phyloP scores from a whole-genome alignment of 176 grass and related monocot genomes.

The Bothriochloa decipiens region DNA sequence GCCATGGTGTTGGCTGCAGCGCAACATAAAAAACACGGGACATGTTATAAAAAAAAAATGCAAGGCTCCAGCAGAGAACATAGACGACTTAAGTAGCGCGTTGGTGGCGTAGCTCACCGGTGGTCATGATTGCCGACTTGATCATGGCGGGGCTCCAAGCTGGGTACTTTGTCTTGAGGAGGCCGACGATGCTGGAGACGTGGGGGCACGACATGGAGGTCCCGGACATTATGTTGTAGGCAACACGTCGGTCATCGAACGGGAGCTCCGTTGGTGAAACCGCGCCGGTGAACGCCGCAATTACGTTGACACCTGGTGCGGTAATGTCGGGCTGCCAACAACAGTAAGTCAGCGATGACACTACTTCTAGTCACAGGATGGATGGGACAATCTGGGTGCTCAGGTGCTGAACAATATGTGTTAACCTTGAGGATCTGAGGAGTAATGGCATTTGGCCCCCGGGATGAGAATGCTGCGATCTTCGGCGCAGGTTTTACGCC shows the following conservation, averaged over 20 bases:
- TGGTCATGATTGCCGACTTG: conserved; percentile 87
- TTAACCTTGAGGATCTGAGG: conserved; percentile 60
- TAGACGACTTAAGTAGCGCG: background rate
- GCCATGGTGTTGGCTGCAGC: conserved; percentile 47
- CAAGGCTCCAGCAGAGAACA: background rate
- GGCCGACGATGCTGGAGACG: conserved; percentile 53
- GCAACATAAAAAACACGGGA: background rate
- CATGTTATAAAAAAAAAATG: background rate
- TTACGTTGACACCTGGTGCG: conserved; percentile 61
- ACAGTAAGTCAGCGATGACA: background rate
- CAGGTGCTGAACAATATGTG: background rate
- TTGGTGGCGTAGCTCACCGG: conserved; percentile 44
- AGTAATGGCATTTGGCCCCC: conserved; percentile 63
- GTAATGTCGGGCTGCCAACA: conserved; percentile 66
- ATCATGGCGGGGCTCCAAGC: conserved; percentile 68
- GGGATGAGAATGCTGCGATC: conserved; percentile 68
- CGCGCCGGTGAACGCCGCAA: conserved; percentile 56
- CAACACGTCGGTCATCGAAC: conserved; percentile 54
- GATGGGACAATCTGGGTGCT: background rate
- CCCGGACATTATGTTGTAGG: conserved; percentile 62
- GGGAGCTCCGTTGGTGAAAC: conserved; percentile 29
- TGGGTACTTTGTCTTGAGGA: conserved; percentile 58
- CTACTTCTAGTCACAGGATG: no score
- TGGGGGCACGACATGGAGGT: conserved; percentile 92
- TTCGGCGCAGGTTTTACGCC: conserved; percentile 64